Conservation (phyloP, 164 flowering plant genomes). For the Cinnamomum micranthum region DNA sequence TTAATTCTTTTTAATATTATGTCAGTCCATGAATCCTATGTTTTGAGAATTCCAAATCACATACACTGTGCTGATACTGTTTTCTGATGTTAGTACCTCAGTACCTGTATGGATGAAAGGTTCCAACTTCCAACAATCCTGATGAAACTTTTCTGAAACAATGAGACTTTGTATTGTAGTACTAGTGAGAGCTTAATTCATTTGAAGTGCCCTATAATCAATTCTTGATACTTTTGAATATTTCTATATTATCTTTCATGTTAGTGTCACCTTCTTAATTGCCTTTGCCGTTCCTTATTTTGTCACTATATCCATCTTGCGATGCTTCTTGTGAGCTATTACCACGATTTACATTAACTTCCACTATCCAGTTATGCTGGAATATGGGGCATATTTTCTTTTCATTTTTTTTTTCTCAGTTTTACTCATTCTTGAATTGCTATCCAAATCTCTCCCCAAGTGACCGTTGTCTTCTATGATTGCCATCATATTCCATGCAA, state of each 20-base stretch:
- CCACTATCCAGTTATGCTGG: neutral
- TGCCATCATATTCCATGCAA: neutral
- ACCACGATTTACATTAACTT: neutral
- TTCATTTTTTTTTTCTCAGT: neutral
- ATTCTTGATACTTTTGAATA: neutral
- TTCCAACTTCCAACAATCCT: neutral
- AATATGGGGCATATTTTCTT: neutral
- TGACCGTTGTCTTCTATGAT: neutral
- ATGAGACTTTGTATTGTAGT: neutral
- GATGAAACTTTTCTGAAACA: neutral
- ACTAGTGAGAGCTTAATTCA: neutral
- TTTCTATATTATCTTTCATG: neutral
- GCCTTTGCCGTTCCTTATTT: neutral
- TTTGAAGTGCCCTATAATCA: neutral
- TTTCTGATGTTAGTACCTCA: no score
- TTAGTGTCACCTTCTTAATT: neutral
- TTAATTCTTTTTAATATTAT: no score
- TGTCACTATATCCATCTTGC: neutral
- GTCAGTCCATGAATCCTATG: no score
- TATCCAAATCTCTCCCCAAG: neutral
- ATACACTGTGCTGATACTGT: no score
- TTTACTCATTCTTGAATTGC: neutral
- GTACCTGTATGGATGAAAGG: neutral
- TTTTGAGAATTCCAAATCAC: no score
- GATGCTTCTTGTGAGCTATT: neutral